Conservation (phyloP, 116 monocot genomes). For the Iris pallida region DNA sequence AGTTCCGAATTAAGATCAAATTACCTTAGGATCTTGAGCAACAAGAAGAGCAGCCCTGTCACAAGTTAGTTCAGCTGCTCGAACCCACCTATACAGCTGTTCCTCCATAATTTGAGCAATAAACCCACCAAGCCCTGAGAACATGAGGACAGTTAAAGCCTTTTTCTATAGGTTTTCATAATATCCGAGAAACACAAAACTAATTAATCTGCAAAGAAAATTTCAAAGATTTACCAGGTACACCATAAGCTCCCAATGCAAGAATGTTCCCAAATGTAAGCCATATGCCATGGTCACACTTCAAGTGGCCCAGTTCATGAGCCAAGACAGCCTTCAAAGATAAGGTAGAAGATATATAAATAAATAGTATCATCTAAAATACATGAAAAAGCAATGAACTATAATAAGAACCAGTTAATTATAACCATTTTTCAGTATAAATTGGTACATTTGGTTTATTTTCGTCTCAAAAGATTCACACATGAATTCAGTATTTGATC, state of each 20-base stretch:
- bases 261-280: constrained; percentile 82
- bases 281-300: constrained; percentile 84
- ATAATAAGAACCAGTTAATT: too few relatives aligned
- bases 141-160: not conserved
- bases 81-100: constrained; percentile 67
- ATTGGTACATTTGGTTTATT: too few relatives aligned
- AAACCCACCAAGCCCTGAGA: constrained; percentile 52
- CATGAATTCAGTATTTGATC: too few relatives aligned
- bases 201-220: not conserved
- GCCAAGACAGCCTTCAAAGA: constrained; percentile 71
- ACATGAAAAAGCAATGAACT: not conserved
- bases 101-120: constrained; percentile 68
- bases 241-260: constrained; percentile 57
- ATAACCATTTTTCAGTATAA: too few relatives aligned
- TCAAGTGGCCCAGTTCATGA: constrained; percentile 79
- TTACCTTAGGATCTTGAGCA: constrained; percentile 72
- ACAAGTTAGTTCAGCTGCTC: constrained; percentile 81
- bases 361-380: constrained; percentile 4
- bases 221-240: constrained; percentile 44
- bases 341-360: not conserved
- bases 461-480: too few relatives aligned
- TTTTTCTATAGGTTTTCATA: not conserved
- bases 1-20: not conserved
- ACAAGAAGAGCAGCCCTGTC: constrained; percentile 87
- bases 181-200: not conserved